Evolutionary conservation across 225 moss, liverwort and hornwort species (phyloP).

Genomic region (Straminergon stramineum): DNA sequence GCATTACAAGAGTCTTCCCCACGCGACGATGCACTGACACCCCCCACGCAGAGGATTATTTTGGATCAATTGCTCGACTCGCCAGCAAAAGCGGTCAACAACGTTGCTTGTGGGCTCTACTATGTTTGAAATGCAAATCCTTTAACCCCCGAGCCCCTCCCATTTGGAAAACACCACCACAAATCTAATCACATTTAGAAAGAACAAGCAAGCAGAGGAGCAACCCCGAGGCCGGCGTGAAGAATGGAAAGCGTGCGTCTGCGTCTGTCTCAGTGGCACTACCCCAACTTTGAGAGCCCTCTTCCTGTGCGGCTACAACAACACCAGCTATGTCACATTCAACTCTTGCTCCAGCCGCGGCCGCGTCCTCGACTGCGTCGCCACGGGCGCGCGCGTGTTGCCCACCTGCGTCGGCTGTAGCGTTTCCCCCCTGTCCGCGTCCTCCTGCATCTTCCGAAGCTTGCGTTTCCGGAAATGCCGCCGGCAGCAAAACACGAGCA

Average conservation of each 20-base stretch:
- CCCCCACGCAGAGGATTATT: slow-evolving; percentile 16
- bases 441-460: slow-evolving; percentile 63
- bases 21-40: not conserved
- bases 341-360: slow-evolving; percentile 65
- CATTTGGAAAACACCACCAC: not conserved
- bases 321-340: not conserved
- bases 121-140: not conserved
- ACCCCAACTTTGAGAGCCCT: not conserved
- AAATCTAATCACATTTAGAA: not conserved
- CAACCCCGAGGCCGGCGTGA: not conserved
- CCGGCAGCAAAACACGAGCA: slow-evolving; percentile 3
- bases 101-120: not conserved
- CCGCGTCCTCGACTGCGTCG: slow-evolving; percentile 66
- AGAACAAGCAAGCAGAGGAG: not conserved
- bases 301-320: not conserved
- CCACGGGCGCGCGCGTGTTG: slow-evolving; percentile 61
- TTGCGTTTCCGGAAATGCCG: slow-evolving; percentile 40
- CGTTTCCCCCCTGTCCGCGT: slow-evolving; percentile 58
- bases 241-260: not conserved
- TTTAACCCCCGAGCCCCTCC: slow-evolving; percentile 3
- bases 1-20: not conserved
- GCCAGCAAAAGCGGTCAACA: not conserved
- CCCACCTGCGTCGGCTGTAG: slow-evolving; percentile 55
- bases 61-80: slow-evolving; percentile 14
- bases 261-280: not conserved